A percentile compares a stretch with the other conserved stretches of the same genome.
These are phyloP conservation scores for Flagelloscypha sp. DNA, from an alignment of 768 basidiomycete species.

Conservation along the genomic window DNA sequence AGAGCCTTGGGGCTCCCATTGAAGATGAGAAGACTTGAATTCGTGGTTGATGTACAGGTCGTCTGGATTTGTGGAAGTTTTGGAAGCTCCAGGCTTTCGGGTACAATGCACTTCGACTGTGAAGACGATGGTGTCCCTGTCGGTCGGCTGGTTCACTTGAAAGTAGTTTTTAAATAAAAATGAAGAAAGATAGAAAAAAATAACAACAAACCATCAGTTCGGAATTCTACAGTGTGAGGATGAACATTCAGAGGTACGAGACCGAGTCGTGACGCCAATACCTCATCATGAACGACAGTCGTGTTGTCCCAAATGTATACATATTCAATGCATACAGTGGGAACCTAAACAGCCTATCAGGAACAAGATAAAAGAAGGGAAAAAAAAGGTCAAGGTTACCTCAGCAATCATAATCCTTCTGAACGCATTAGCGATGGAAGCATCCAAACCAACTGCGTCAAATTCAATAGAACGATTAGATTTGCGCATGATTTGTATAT, in stretches of 20 bases:
- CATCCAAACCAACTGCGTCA: slow-evolving; percentile 91
- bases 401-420: slow-evolving; percentile 91
- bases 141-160: slow-evolving; percentile 64
- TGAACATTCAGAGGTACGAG: slow-evolving; percentile 85
- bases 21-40: slow-evolving; percentile 56
- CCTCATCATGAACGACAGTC: slow-evolving; percentile 87
- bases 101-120: slow-evolving; percentile 59
- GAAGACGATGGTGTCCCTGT: slow-evolving; percentile 90
- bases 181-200: neutral
- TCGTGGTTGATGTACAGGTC: slow-evolving; percentile 69
- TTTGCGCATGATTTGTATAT: slow-evolving; percentile 66
- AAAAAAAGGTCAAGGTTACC: slow-evolving; percentile 34
- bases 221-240: slow-evolving; percentile 61
- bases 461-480: slow-evolving; percentile 86
- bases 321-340: slow-evolving; percentile 82
- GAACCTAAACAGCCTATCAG: slow-evolving; percentile 48
- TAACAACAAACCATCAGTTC: slow-evolving; percentile 26
- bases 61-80: slow-evolving; percentile 44
- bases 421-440: slow-evolving; percentile 92
- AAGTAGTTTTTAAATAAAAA: slow-evolving; percentile 18
- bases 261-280: slow-evolving; percentile 87
- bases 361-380: neutral
- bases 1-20: slow-evolving; percentile 78
- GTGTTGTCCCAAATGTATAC: slow-evolving; percentile 96
- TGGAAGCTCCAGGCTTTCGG: slow-evolving; percentile 47